Base-by-base conservation (phyloP, 2,329 filamentous ascomycete genomes). In the Didymella exigua region DNA sequence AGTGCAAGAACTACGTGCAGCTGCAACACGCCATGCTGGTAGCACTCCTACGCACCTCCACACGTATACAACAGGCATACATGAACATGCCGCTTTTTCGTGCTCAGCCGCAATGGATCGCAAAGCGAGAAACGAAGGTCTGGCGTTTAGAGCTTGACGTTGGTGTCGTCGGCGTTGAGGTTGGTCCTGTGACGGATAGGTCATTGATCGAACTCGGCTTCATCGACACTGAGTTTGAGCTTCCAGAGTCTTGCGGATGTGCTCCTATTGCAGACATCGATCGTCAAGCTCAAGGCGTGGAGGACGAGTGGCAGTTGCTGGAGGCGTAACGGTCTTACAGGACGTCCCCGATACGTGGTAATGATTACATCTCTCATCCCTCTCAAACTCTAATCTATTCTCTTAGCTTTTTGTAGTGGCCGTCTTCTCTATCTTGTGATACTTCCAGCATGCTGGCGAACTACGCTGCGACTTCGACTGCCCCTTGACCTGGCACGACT, bases 401-500 rank as follows among this genome's bases (percentile, higher is more conserved):
- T 19, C 14, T 18, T 14, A 16, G n/a, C 18, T n/a, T 18, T 16
- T 16, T 5, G 5, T n/a, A 36, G 8, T 19, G 13, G 14, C 14
- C 5, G 19, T 10, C 8, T n/a, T 19, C 6, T 27, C 26, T 54
- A 57, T 19, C 56, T 47, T 14, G 51, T 52, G 10, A 69, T 46
- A 41, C 65, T 68, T n/a, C 67, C 66, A 11, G 58, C 61, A 26
- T 62, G 63, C 44, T 70, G 63, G 18, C 63, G 56, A 19, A 61
- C 51, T 33, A 56, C 63, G 52, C 65, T 61, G 8, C 47, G 44
- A n/a, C 55, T 55, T 16, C 57, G 51, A 27, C 54, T 58, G 4
- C 47, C 34, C 19, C 40, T 33, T 4, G 60, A 41, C 16, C 56
- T 46, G 8, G 43, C 46, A 27, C 56, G 40, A 26, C 45, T 23